Evolutionary conservation across 805 yeast genomes (phyloP), one percentile per base, ranked within the genome.

Genomic region (Yarrowia sp.): DNA sequence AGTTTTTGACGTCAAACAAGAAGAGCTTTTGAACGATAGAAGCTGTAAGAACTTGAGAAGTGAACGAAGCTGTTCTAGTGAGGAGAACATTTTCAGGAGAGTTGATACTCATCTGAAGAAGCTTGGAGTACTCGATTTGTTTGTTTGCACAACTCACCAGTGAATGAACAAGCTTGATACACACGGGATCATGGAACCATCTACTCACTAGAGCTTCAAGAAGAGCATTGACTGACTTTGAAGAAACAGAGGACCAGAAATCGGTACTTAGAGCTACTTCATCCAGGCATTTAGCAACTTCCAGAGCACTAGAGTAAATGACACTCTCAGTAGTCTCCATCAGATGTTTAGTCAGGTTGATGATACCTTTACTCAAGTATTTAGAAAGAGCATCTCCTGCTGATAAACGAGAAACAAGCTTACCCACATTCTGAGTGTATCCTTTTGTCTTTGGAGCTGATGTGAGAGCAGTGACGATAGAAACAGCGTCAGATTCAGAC

Each of bases 61-160:
- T 68, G 60, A 77, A 81, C 1, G 13, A 3, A 1, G 7, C 13
- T 3, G 38, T 2, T 18, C 64, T 4, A 33, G 17, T 8, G 32
- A 43, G 5, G 8, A 58, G 15, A 6, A 32, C 36, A 9, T 58
- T 58, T 1, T 71, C 66, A 1, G 79, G 82, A 70, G 85, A 86
- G 71, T 83, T 86, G 18, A 88, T 68, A 41, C 88, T 77, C 9
- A 89, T 79, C 70, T 90, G 96, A 10, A 91, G 74, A 51, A 85
- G 77, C 69, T 81, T 87, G 17, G 78, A 80, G 68, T 74, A 78
- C 32, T 73, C 73, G 81, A 75, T 17, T 69, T 70, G 32, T 72
- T 74, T 43, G 72, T 75, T 0, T 75, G 80, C 80, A 1, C 78
- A 69, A 43, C 79, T 65, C 14, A 85, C 70, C 8, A 80, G 17